These are phyloP conservation scores for Rhizophagus sp. DNA, from an alignment of 192 early-diverging fungal species.

Conservation along the genomic window DNA sequence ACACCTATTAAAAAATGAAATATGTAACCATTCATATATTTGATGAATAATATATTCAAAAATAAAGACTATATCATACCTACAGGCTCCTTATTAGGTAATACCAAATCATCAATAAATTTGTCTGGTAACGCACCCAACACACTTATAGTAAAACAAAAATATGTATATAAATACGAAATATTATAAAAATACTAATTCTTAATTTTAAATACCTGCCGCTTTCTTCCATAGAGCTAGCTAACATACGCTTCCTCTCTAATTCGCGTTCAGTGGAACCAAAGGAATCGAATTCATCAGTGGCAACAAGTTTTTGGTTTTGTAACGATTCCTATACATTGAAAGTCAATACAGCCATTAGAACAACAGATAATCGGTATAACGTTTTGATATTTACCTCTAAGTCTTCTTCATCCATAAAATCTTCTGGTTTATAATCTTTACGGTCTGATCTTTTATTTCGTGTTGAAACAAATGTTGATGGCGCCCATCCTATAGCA, in stretches of 20 bases:
- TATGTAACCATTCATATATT: not conserved
- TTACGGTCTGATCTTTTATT: slow-evolving; percentile 54
- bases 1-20: slow-evolving; percentile 42
- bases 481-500: slow-evolving; percentile 71
- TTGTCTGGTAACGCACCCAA: slow-evolving; percentile 45
- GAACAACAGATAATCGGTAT: not conserved
- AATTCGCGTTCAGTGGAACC: slow-evolving; percentile 66
- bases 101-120: slow-evolving; percentile 60
- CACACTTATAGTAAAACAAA: slow-evolving; percentile 30
- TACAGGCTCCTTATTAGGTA: slow-evolving; percentile 61
- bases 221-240: slow-evolving; percentile 42
- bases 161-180: not conserved
- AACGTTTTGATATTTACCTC: slow-evolving; percentile 44
- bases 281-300: slow-evolving; percentile 68
- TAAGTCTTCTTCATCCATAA: slow-evolving; percentile 97
- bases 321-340: slow-evolving; percentile 49
- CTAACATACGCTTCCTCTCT: slow-evolving; percentile 46
- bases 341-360: not conserved
- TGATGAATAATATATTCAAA: not conserved
- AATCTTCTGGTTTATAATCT: slow-evolving; percentile 73
- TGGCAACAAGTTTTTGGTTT: slow-evolving; percentile 53
- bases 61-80: slow-evolving; percentile 31
- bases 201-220: slow-evolving; percentile 41
- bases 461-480: slow-evolving; percentile 78
- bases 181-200: not conserved